Evolutionary conservation across 352 stramenopile genomes (phyloP), one percentile per base, ranked within the genome.

Genomic region (Pythium monospermum): DNA sequence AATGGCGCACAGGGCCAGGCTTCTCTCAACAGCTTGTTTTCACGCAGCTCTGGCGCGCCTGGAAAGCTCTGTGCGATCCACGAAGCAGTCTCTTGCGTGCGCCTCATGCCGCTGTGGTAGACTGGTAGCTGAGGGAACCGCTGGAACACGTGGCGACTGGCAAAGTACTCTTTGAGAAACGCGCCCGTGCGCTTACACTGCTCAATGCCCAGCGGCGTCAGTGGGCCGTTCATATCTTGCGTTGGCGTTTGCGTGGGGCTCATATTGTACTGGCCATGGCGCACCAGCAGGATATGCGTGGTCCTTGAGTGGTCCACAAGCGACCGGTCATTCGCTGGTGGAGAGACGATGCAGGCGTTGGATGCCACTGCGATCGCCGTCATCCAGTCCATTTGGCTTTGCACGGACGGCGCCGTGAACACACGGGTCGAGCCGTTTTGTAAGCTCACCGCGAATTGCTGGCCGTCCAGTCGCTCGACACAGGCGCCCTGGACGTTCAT

Each of bases 301-400:
- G 75, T 84, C 59, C 75, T 71, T 23, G 71, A 76, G 47, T 85
- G 74, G 53, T 88, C 77, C 22, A 88, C 74, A 2, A 86, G 47
- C 11, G 73, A 62, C 28, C 75, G 57, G 36, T 80, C 66, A 6
- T 61, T 45, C 5, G 73, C 64, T 4, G 72, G 72, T 27, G 71
- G 45, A n/a, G n/a, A n/a, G 8, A 86, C 58, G 12, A 75, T 57
- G 13, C 52, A 27, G 12, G 74, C 72, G 19, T 72, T 58, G 1
- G 74, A 59, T 22, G 72, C 69, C 16, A 88, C 53, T 0, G 73
- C 59, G 64, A 88, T 73, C 12, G 77, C 73, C 19, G 77, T 88
- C 66, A 88, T 79, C 77, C 77, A 88, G 63, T 88, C 74, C 66
- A 88, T 79, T 16, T 85, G 58, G 25, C 62, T 62, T 58, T 88